phyloP scores from a whole-genome alignment of 179 eudicot genomes.

The Silene noctiflora region DNA sequence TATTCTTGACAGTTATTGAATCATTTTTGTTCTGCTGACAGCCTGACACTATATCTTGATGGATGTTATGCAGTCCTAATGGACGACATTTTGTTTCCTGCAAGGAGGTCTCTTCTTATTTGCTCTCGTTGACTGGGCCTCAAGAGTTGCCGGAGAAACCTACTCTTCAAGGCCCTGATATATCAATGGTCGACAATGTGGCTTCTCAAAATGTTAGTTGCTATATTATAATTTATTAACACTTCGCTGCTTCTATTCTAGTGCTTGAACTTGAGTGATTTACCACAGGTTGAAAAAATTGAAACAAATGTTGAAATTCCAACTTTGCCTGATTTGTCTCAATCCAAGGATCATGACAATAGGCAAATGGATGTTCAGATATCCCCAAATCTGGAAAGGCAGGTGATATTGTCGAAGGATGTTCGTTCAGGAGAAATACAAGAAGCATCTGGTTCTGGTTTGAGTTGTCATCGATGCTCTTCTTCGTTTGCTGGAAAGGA shows the following conservation, averaged over 20 bases:
- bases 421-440: conserved; percentile 32
- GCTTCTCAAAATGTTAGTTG: conserved; percentile 50
- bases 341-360: conserved; percentile 30
- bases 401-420: conserved; percentile 24
- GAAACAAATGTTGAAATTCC: conserved; percentile 9
- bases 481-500: conserved; percentile 51
- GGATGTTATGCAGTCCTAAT: conserved; percentile 62
- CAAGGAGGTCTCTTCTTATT: conserved; percentile 83
- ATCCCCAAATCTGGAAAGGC: conserved; percentile 36
- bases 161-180: conserved; percentile 28
- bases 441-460: conserved; percentile 30
- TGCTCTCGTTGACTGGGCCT: conserved; percentile 59
- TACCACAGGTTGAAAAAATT: conserved; percentile 36
- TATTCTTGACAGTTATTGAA: conserved; percentile 5
- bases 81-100: conserved; percentile 77
- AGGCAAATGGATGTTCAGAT: conserved; percentile 22
- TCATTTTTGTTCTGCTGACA: conserved; percentile 27
- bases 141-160: conserved; percentile 36
- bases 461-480: conserved; percentile 63
- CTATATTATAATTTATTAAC: neutral
- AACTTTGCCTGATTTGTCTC: conserved; percentile 28
- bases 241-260: conserved; percentile 9
- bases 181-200: conserved; percentile 25
- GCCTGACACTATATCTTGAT: conserved; percentile 21
- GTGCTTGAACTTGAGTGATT: conserved; percentile 19